Percentiles rank a stretch among this genome's conserved stretches.
Conservation (phyloP, 768 basidiomycete genomes). For the Amanita rimosa region DNA sequence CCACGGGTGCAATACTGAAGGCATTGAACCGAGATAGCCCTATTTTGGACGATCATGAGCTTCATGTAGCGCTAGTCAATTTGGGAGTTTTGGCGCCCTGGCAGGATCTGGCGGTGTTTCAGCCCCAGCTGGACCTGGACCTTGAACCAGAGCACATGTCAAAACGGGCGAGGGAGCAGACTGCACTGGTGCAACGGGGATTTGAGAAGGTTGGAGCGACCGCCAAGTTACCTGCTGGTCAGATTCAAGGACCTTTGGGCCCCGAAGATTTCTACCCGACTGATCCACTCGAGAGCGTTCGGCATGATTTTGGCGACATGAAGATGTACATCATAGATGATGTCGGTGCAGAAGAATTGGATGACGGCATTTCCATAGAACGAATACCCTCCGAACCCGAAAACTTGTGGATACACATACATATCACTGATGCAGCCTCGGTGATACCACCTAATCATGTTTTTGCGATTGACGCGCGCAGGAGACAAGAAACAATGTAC, state of each 20-base stretch:
- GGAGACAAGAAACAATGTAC: slow-evolving; percentile 46
- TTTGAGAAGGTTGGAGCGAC: slow-evolving; percentile 7
- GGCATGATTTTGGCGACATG: slow-evolving; percentile 78
- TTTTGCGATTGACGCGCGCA: slow-evolving; percentile 46
- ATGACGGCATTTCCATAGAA: slow-evolving; percentile 88
- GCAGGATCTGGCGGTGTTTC: slow-evolving; percentile 51
- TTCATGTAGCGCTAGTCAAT: slow-evolving; percentile 46
- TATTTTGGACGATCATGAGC: slow-evolving; percentile 19
- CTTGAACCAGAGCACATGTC: slow-evolving; percentile 20
- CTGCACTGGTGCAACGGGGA: slow-evolving; percentile 19
- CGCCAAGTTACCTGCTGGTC: background rate
- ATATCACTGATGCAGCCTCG: slow-evolving; percentile 88
- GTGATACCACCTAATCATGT: slow-evolving; percentile 61
- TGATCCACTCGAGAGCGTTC: slow-evolving; percentile 59
- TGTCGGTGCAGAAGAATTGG: slow-evolving; percentile 67
- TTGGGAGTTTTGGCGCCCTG: slow-evolving; percentile 73
- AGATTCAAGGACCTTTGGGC: slow-evolving; percentile 26
- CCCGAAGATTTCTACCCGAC: slow-evolving; percentile 51
- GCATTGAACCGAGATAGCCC: slow-evolving; percentile 28
- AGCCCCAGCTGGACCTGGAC: slow-evolving; percentile 24
- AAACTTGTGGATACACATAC: slow-evolving; percentile 74
- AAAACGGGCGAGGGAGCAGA: slow-evolving; percentile 13
- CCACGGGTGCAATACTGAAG: slow-evolving; percentile 48
- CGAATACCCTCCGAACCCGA: slow-evolving; percentile 45
- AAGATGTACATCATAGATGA: slow-evolving; percentile 88